Base-by-base conservation (phyloP, 495 filamentous ascomycete species). In the Beverwykella pulmonaria region DNA sequence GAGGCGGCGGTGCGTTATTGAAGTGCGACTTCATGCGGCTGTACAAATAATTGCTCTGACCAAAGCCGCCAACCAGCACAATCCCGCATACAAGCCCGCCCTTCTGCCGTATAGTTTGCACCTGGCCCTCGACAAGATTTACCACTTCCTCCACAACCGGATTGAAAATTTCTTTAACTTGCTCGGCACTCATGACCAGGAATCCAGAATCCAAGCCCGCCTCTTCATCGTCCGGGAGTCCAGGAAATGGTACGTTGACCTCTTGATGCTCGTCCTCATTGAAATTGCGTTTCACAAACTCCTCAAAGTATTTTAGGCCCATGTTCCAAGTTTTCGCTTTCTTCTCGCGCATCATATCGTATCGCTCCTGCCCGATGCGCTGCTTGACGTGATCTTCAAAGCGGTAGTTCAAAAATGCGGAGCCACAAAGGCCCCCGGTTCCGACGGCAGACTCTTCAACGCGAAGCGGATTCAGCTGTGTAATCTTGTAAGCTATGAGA, bases 251-350 rank as follows among this genome's bases (percentile, higher is more conserved):
- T 0, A 91, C 81, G 47, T 89, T 89, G 54, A 88, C 82, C 66
- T 87, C 88, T 54, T 83, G 79, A 63, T 89, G 84, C 62, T 90
- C 87, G 27, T 89, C 87, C 71, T 90, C 87, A 69, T 88, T 88
- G 73, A 91, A 92, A 65, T 90, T 90, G 22, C 77, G 68, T 68
- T 79, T 79, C 12, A 79, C 76, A 49, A 79, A 79, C 71, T 90
- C 87, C 68, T 89, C 90, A 71, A 92, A 92, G 65, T 91, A 90
- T 44, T 75, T 89, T 83, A 91, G 80, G 2, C 85, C 86, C 89
- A 92, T 91, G 76, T 90, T 88, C 86, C 88, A 89, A 0, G 77
- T 78, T 67, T 79, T 79, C 3, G 78, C 72, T 68, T 79, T 78
- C 65, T 77, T 77, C 56, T 79, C 78, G 12, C 77, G 72, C 76